Evolutionary conservation across 1,284 basidiomycete species (phyloP), one percentile per base, ranked within the genome.

Genomic region (Blastosporella zonata): DNA sequence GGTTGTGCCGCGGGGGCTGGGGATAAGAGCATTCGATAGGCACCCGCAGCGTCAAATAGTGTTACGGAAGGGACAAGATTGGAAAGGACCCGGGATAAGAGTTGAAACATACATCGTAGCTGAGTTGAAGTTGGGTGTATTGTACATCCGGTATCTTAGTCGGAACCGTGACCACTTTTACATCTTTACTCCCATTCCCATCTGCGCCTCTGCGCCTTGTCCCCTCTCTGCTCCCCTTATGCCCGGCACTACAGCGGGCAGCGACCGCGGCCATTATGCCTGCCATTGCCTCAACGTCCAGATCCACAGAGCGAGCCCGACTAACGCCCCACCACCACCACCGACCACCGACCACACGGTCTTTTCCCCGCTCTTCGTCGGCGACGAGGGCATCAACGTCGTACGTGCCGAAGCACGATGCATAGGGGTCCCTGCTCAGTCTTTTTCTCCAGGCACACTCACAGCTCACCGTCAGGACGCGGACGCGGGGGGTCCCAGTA

Each of bases 251-350:
- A 43, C 49, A 47, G 43, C 45, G 38, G 58, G 53, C 52, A 52
- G 35, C 41, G 45, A 46, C 23, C 46, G 46, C 20, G 39, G 50
- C 28, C 54, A 43, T 18, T 75, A 74, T 65, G 73, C 86, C 43
- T 90, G 87, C 64, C 78, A 71, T 61, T 90, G 87, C 59, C 75
- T 90, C 50, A 90, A 90, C 60, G 72, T 90, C 37, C 78, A 76
- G 52, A 75, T 89, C 52, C 66, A 56, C 47, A 52, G 62, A 13
- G 49, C 52, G 10, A 50, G 59, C 25, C 50, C 65, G 35, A 50
- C 63, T 13, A 46, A 61, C 9, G 46, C 56, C 20, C 59, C 62
- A 29, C 57, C 67, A 48, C 31, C 36, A 27, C 43, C 43, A 7
- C 48, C 43, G 60, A 67, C 31, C 12, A 3, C 29, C 46, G 55